Conservation (phyloP, 176 grass and related monocot species). For the Stipa capillata region DNA sequence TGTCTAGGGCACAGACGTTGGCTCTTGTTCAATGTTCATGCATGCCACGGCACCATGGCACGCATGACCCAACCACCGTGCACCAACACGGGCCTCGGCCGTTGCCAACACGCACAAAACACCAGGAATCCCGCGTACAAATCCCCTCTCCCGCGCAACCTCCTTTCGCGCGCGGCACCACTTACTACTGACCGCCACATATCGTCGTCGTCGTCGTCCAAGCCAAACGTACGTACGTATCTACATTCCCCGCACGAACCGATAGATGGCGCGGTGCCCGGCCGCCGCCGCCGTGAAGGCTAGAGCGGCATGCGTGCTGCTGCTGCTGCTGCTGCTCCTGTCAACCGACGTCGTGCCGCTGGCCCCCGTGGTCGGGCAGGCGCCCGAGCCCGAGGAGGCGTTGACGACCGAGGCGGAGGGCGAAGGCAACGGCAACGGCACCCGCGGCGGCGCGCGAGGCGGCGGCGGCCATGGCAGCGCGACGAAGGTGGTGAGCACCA, state of each 20-base stretch:
- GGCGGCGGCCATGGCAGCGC: background rate
- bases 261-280: background rate
- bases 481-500: constrained; percentile 26
- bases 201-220: background rate
- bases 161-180: background rate
- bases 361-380: background rate
- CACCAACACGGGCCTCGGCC: constrained; percentile 8
- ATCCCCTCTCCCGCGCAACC: background rate
- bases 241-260: background rate
- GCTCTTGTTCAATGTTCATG: background rate
- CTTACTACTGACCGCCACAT: background rate
- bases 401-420: background rate
- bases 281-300: background rate
- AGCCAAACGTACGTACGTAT: background rate
- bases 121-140: background rate
- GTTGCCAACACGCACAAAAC: constrained; percentile 2
- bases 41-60: background rate
- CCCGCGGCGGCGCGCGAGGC: background rate
- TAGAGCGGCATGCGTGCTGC: background rate
- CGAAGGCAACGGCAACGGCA: background rate
- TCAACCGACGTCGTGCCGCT: background rate
- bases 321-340: constrained; percentile 18
- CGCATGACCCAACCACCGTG: constrained; percentile 38
- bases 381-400: constrained; percentile 9
- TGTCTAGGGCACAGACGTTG: too few relatives aligned